Conservation (phyloP, 257 asterid genomes). For the Orobanche coerulescens region DNA sequence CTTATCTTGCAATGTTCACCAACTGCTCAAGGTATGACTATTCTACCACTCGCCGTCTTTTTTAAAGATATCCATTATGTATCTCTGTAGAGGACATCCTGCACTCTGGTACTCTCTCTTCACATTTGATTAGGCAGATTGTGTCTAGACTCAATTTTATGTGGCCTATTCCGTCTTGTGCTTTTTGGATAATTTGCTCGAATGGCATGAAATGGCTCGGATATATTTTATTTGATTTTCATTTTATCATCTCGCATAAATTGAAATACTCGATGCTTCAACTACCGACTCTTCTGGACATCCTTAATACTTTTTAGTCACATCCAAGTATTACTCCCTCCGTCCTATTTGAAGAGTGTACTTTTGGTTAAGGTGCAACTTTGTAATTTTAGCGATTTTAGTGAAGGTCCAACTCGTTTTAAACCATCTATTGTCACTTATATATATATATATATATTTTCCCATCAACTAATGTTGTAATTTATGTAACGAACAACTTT, state of each 20-base stretch:
- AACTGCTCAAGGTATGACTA: conserved; percentile 81
- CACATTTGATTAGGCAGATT: not conserved
- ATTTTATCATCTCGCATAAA: not conserved
- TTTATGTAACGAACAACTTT: too few relatives aligned
- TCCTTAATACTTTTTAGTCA: not conserved
- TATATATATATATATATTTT: too few relatives aligned
- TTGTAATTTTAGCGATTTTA: too few relatives aligned
- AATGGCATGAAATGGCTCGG: not conserved
- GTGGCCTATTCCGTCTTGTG: not conserved
- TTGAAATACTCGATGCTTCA: not conserved
- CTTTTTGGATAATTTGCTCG: not conserved
- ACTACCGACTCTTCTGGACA: not conserved
- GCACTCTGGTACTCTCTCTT: not conserved
- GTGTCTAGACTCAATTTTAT: not conserved
- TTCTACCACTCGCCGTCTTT: conserved; percentile 11
- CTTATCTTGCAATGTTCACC: conserved; percentile 93
- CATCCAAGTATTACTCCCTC: too few relatives aligned
- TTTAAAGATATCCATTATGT: not conserved
- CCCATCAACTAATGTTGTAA: too few relatives aligned
- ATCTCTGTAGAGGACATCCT: too few relatives aligned
- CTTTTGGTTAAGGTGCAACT: too few relatives aligned
- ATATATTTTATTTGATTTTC: not conserved
- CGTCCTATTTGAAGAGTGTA: too few relatives aligned
- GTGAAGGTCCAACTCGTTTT: too few relatives aligned
- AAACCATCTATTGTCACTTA: too few relatives aligned